phyloP scores from a whole-genome alignment of 2,329 filamentous ascomycete genomes.

The Aspergillus japonicus region DNA sequence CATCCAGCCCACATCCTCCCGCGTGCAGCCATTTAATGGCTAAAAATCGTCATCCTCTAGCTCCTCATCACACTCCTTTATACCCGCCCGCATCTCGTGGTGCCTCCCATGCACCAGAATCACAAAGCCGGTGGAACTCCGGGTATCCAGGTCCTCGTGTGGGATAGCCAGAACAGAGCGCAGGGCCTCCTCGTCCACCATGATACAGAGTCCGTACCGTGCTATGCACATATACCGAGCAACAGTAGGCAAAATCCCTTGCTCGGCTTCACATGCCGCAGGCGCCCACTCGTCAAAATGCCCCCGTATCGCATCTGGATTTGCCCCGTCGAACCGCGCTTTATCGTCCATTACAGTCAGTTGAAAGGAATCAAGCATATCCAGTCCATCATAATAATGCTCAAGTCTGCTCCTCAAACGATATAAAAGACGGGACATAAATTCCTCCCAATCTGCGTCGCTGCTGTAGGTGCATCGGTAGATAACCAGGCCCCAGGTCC shows the following conservation, averaged over 20 bases:
- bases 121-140: neutral
- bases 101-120: neutral
- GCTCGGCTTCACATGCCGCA: neutral
- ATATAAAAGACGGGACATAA: neutral
- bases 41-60: neutral
- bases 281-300: slow-evolving; percentile 8
- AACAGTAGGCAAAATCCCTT: neutral
- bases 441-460: slow-evolving; percentile 9
- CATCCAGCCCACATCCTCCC: neutral
- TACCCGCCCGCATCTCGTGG: neutral
- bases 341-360: slow-evolving; percentile 4
- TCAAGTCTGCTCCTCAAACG: neutral
- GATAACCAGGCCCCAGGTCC: slow-evolving; percentile 1
- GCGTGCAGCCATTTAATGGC: neutral
- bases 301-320: neutral
- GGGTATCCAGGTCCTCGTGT: neutral
- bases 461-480: slow-evolving; percentile 12
- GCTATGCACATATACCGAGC: neutral
- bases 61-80: neutral
- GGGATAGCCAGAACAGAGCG: neutral
- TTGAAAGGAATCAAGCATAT: neutral
- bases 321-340: slow-evolving; percentile 1
- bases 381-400: neutral
- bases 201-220: slow-evolving; percentile 4
- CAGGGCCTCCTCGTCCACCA: slow-evolving; percentile 10